Conservation (phyloP, 2,329 filamentous ascomycete genomes). For the Nemania abortiva region DNA sequence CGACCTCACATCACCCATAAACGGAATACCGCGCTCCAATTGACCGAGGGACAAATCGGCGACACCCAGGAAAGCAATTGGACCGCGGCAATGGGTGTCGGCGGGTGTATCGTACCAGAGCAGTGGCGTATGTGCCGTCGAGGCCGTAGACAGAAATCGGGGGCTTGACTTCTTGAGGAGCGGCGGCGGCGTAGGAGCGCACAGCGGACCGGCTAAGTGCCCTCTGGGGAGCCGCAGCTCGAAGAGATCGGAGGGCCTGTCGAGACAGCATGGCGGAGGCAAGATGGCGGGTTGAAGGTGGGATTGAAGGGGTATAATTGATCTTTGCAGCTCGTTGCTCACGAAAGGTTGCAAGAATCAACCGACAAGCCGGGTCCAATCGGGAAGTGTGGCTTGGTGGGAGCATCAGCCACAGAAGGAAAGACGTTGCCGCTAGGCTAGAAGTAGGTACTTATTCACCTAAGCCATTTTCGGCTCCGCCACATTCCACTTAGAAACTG, state of each 20-base stretch:
- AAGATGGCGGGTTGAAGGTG: constrained; percentile 38
- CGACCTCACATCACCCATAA: constrained; percentile 27
- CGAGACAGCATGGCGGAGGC: constrained; percentile 68
- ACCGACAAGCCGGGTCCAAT: constrained; percentile 47
- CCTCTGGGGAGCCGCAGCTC: constrained; percentile 69
- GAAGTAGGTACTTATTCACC: background rate
- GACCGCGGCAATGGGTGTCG: constrained; percentile 38
- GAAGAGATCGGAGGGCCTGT: constrained; percentile 68
- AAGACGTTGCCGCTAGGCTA: background rate
- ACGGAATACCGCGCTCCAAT: constrained; percentile 16
- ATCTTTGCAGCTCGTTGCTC: constrained; percentile 45
- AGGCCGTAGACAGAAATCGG: constrained; percentile 93
- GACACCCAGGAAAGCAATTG: constrained; percentile 6
- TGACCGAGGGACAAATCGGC: background rate
- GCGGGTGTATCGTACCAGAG: constrained; percentile 79
- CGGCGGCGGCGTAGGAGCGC: constrained; percentile 80
- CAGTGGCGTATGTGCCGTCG: constrained; percentile 98
- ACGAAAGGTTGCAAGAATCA: constrained; percentile 47
- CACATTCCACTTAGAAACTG: background rate
- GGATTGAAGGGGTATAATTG: constrained; percentile 44
- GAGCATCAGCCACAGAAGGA: constrained; percentile 23
- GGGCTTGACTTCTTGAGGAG: constrained; percentile 78
- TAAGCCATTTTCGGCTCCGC: background rate
- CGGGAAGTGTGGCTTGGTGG: constrained; percentile 39
- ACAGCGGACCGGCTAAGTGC: constrained; percentile 70